phyloP scores from a whole-genome alignment of 208 protist species.

The Kentomonas sorsogonicus region DNA sequence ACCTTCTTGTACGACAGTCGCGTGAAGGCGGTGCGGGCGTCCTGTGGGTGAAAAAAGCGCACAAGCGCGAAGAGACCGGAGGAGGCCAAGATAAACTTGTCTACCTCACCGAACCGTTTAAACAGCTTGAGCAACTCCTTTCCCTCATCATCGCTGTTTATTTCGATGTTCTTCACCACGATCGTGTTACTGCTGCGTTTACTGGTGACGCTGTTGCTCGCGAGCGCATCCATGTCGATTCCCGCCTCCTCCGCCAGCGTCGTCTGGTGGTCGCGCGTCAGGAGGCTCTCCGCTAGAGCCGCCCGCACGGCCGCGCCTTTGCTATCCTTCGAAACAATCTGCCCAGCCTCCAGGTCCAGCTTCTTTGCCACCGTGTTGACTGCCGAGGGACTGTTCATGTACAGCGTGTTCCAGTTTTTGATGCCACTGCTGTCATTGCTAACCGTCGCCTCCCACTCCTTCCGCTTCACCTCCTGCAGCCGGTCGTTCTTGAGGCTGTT shows the following conservation, averaged over 20 bases:
- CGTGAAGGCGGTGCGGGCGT: conserved; percentile 91
- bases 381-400: conserved; percentile 77
- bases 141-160: conserved; percentile 39
- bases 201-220: conserved; percentile 30
- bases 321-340: conserved; percentile 52
- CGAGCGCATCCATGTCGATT: conserved; percentile 68
- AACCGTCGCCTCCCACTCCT: background rate
- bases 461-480: conserved; percentile 14
- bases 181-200: conserved; percentile 48
- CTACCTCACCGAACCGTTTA: conserved; percentile 56
- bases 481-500: conserved; percentile 61
- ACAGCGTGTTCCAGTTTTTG: conserved; percentile 71
- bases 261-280: conserved; percentile 74
- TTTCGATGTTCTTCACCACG: conserved; percentile 51
- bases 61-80: conserved; percentile 66
- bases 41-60: conserved; percentile 67
- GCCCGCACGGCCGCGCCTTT: conserved; percentile 87
- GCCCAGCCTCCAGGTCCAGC: conserved; percentile 47
- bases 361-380: conserved; percentile 65
- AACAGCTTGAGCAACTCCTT: conserved; percentile 65
- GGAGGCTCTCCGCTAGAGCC: conserved; percentile 79
- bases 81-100: conserved; percentile 64
- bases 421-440: background rate
- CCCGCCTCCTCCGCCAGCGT: conserved; percentile 71
- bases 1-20: conserved; percentile 94